Base-by-base conservation (phyloP, 495 filamentous ascomycete genomes). In the Letharia columbiana region DNA sequence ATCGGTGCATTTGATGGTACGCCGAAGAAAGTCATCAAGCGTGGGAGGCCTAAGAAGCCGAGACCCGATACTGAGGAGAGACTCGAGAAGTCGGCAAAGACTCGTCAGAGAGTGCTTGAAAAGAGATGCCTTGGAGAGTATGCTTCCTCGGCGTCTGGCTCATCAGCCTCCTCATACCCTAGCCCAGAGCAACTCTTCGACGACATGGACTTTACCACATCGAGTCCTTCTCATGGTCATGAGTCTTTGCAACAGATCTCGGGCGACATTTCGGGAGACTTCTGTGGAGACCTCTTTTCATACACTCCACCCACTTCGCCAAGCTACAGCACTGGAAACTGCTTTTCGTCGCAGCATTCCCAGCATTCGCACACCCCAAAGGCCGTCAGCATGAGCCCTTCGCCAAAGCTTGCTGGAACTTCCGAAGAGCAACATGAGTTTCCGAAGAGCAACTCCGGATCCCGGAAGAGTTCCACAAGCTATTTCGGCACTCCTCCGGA, bases 1-100 rank as follows among this genome's bases (percentile, higher is more conserved):
- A 85, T 91, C 54, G 95, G 95, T 49, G 92, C 89, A 4, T 92
- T 96, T 70, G 90, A 91, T 68, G 91, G 90, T 18, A 82, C 91
- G 60, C 84, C 90, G 28, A 87, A 88, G 70, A 89, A 88, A 68
- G 80, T 80, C 13, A 84, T 83, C 28, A 87, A 87, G 69, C 84
- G 87, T 58, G 87, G 87, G 63, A 78, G 87, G 50, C 87, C 87
- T 23, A 87, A 86, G 80, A 86, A 87, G 73, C 77, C 78, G 58
- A 76, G 84, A 45, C 84, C 84, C 13, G 84, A 85, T 67, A 76
- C 87, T 68, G 88, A 91, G 31, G 84, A 87, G 62, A 82, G 88
- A 41, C 79, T 83, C 42, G 83, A 86, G 4, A 91, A 92, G 73
- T 80, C 81, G 54, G 72, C 74, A 45, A 74, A 77, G 66, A 83